Evolutionary conservation across 495 filamentous ascomycete species (phyloP).

Genomic region (Bombardia bombarda): DNA sequence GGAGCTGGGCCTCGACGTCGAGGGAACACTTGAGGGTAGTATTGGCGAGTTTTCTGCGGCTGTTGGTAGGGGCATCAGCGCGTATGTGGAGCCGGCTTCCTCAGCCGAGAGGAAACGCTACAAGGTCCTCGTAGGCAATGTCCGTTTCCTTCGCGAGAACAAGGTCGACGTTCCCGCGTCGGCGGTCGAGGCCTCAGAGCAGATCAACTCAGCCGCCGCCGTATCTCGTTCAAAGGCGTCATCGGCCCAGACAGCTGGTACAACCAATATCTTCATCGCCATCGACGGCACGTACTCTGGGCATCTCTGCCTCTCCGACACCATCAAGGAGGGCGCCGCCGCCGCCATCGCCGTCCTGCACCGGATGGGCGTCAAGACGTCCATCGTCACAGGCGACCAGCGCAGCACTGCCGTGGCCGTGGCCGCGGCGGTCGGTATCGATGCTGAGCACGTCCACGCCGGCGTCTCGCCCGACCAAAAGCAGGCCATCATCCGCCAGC

Average conservation of each 20-base stretch:
- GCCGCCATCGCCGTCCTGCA: conserved; percentile 77
- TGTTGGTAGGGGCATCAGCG: conserved; percentile 81
- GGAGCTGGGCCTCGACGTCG: conserved; percentile 61
- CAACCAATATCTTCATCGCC: conserved; percentile 84
- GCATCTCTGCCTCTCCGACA: conserved; percentile 76
- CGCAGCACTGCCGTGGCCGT: conserved; percentile 72
- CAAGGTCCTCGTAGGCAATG: conserved; percentile 75
- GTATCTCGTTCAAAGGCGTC: conserved; percentile 20
- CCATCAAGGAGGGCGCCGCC: conserved; percentile 78
- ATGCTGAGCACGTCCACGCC: conserved; percentile 63
- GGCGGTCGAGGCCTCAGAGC: conserved; percentile 46
- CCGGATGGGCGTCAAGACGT: conserved; percentile 73
- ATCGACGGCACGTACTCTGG: conserved; percentile 77
- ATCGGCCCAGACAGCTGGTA: conserved; percentile 45
- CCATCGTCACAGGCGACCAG: conserved; percentile 93
- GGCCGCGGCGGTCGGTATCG: conserved; percentile 75
- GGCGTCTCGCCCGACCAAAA: conserved; percentile 84
- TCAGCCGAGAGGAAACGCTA: conserved; percentile 59
- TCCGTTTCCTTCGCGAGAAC: conserved; percentile 62
- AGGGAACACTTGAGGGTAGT: conserved; percentile 70
- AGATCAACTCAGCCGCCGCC: conserved; percentile 42
- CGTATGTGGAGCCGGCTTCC: conserved; percentile 67
- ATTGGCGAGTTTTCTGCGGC: conserved; percentile 76
- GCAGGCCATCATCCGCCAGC: conserved; percentile 66
- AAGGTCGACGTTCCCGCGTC: conserved; percentile 57